Base-by-base conservation (phyloP, 805 yeast genomes). In the Saturnispora diversa region DNA sequence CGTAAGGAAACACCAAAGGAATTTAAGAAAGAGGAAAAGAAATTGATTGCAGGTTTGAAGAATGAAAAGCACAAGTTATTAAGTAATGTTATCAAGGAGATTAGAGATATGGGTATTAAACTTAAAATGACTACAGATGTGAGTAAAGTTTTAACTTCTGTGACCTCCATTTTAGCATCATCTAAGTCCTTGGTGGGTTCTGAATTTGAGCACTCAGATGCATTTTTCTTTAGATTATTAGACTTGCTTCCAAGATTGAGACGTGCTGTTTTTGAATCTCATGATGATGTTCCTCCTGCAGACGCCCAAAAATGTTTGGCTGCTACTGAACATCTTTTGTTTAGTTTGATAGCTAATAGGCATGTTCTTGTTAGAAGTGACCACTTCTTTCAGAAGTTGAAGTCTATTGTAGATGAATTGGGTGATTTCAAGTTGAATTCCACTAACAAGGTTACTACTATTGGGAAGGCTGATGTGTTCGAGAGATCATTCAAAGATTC, bases 231-330 rank as follows among this genome's bases (percentile, higher is more conserved):
- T 64, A 69, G 84, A 44, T 58, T 85, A 7, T 60, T 92, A 27
- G 97, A 92, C 50, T 54, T 88, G 21, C 59, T 90, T 32, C 97
- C 97, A 3, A 68, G 90, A 34, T 63, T 90, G 42, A 71, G 95
- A 52, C 71, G 79, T 15, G 64, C 84, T 2, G 77, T 80, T 9
- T 59, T 75, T 2, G 66, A 66, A 11, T 74, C 78, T 11, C 72
- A 78, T 7, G 81, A 75, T 6, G 97, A 86, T 50, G 76, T 84
- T 19, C 92, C 96, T 3, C 71, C 70, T 11, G 64, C 72, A 2
- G 94, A 83, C 54, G 72, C 84, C 23, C 82, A 77, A 45, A 80
- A 79, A 48, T 94, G 87, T 28, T 64, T 86, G 51, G 86, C 87
- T 7, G 77, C 78, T 7, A 64, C 77, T 2, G 97, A 90, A 52